Conservation (phyloP, 2,329 filamentous ascomycete species). For the Dactylellina parvicollis region DNA sequence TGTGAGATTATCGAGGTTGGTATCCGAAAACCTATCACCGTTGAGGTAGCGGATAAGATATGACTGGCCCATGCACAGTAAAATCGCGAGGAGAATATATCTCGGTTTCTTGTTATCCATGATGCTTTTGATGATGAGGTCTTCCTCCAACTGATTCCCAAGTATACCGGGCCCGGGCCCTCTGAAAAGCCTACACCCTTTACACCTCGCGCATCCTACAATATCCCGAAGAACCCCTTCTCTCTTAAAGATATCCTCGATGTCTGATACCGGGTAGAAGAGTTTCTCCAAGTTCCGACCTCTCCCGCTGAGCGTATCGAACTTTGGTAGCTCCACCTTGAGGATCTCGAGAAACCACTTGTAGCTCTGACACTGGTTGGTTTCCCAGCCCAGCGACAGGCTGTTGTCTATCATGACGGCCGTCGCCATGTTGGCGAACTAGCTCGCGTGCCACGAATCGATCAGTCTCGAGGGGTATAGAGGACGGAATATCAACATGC, state of each 20-base stretch:
- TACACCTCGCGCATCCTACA: constrained; percentile 19
- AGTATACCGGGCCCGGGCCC: constrained; percentile 9
- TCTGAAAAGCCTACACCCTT: constrained; percentile 23
- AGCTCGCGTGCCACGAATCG: constrained; percentile 32
- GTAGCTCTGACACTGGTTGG: constrained; percentile 33
- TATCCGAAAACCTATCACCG: constrained; percentile 28
- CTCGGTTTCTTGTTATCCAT: constrained; percentile 24
- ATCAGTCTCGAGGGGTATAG: background rate
- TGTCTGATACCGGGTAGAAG: constrained; percentile 32
- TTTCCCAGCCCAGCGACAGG: constrained; percentile 38
- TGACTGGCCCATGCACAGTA: constrained; percentile 31
- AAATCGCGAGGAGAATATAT: constrained; percentile 33
- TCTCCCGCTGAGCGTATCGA: constrained; percentile 18
- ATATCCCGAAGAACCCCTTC: constrained; percentile 37
- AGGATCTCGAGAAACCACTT: constrained; percentile 33
- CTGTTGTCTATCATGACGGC: constrained; percentile 41
- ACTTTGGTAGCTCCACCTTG: constrained; percentile 28
- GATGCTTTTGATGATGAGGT: constrained; percentile 39
- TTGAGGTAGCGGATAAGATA: constrained; percentile 35
- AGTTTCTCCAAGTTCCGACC: constrained; percentile 23
- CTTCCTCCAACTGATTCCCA: constrained; percentile 26
- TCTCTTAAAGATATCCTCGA: constrained; percentile 21
- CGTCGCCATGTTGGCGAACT: constrained; percentile 41
- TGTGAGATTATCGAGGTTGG: constrained; percentile 34
- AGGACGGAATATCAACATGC: constrained; percentile 7